These are phyloP conservation scores for Datura wrightii DNA, from an alignment of 257 asterid species.

Conservation along the genomic window DNA sequence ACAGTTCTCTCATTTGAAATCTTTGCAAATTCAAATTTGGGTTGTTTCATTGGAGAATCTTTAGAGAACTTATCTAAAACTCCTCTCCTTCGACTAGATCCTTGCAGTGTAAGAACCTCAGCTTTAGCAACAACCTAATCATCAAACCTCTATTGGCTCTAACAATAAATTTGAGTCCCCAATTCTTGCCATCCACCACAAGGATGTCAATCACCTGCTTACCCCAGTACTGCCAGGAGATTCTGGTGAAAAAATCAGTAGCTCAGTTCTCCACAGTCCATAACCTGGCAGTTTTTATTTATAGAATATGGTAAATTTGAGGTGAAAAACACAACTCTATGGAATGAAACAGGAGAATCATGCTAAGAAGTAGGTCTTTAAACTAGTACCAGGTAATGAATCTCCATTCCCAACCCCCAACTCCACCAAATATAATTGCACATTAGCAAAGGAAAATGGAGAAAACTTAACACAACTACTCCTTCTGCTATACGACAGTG, in stretches of 20 bases:
- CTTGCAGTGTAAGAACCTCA: neutral
- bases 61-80: neutral
- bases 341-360: neutral
- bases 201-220: neutral
- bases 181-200: neutral
- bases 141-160: neutral
- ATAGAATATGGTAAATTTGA: neutral
- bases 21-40: neutral
- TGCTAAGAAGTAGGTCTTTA: neutral
- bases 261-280: neutral
- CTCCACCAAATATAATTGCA: neutral
- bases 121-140: conserved; percentile 10
- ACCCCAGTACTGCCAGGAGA: conserved; percentile 22
- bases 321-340: neutral
- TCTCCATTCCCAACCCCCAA: neutral
- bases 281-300: neutral
- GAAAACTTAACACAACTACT: conserved; percentile 16
- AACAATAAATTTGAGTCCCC: neutral
- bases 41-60: conserved; percentile 14
- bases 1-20: neutral
- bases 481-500: neutral
- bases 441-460: neutral
- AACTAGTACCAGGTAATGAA: neutral
- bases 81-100: neutral
- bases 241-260: neutral